Base-by-base conservation (phyloP, 208 protist species). In the Wallacemonas collosoma region DNA sequence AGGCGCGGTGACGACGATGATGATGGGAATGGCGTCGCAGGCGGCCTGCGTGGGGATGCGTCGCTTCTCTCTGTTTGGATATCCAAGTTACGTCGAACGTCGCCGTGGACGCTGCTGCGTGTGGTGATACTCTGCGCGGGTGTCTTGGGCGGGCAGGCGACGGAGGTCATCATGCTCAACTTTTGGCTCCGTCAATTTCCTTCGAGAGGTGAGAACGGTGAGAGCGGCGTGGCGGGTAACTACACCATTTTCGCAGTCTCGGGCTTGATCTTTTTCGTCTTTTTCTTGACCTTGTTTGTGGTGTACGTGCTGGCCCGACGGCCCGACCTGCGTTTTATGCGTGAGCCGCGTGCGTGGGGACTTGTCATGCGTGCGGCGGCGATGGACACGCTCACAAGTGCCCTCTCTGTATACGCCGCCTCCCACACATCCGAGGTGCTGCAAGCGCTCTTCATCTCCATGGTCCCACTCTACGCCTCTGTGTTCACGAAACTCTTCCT, bases 81-180 rank as follows among this genome's bases (percentile, higher is more conserved):
- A 12, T 50, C 53, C 15, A 57, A 68, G 64, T 5, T 68, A 14
- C 15, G 43, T 7, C 41, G 50, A n/a, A 43, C 48, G 14, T 68
- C 41, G 40, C 35, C 41, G 45, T 82, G 73, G 54, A 62, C 80
- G 39, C 2, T 75, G 15, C 2, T 85, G 51, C 64, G 80, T 38
- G 71, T 86, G 50, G 11, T 75, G 39, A 17, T 86, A 17, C 55
- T 86, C 26, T 57, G 53, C 53, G 53, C 53, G 9, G 11, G 53
- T n/a, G 64, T 68, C 15, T 79, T 72, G 14, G 61, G 36, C 1
- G 83, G 83, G 15, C 81, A 85, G 69, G 75, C 73, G 3, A 72
- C 84, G 58, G 73, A 88, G 65, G 76, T 88, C 17, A 82, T 88
- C 70, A 63, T 74, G 41, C 54, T 88, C 12, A 88, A 88, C 66